Conservation (phyloP, 148 eudicot species). For the Polygonum maritimum region DNA sequence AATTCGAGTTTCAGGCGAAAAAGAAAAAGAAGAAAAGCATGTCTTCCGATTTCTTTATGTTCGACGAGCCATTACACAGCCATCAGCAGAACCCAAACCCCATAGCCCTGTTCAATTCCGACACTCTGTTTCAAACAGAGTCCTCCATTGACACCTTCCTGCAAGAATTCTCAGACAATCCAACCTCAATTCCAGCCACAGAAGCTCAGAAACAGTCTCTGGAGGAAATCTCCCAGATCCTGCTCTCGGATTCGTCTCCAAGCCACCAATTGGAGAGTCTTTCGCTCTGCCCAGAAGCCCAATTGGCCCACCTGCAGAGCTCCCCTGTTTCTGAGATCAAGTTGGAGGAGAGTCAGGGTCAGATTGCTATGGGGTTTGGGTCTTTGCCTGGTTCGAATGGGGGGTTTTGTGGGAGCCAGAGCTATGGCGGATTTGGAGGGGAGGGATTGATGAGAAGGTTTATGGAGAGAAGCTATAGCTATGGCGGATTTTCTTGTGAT, state of each 20-base stretch:
- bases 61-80: slow-evolving; percentile 28
- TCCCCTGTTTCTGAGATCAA: slow-evolving; percentile 40
- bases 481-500: slow-evolving; percentile 46
- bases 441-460: slow-evolving; percentile 31
- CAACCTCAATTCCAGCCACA: slow-evolving; percentile 16
- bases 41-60: slow-evolving; percentile 62
- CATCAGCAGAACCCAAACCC: neutral
- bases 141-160: slow-evolving; percentile 39
- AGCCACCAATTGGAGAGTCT: slow-evolving; percentile 43
- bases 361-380: slow-evolving; percentile 23
- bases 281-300: slow-evolving; percentile 32
- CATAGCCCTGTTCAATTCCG: slow-evolving; percentile 13
- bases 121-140: slow-evolving; percentile 24
- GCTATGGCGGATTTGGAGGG: slow-evolving; percentile 16
- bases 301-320: slow-evolving; percentile 24
- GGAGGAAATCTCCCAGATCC: slow-evolving; percentile 39
- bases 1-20: neutral
- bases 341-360: slow-evolving; percentile 38
- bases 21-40: slow-evolving; percentile 14
- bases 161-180: slow-evolving; percentile 33
- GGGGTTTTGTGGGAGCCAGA: slow-evolving; percentile 12
- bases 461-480: slow-evolving; percentile 55
- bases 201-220: slow-evolving; percentile 13
- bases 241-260: slow-evolving; percentile 59
- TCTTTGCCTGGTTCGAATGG: slow-evolving; percentile 9